Base-by-base conservation (phyloP, 345 rosid species). In the Noccaea bulbosa region DNA sequence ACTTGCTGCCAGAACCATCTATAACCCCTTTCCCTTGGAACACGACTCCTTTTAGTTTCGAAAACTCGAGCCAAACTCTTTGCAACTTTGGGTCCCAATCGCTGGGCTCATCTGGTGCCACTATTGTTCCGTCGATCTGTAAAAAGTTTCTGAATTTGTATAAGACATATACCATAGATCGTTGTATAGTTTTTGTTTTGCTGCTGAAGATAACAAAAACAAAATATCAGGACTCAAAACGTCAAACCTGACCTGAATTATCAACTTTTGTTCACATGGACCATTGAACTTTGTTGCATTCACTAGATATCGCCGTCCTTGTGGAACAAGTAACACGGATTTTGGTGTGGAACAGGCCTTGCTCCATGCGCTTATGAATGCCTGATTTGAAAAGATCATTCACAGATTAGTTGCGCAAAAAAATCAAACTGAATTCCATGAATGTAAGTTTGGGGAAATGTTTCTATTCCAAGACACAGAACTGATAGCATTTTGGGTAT, bases 1-100 rank as follows among this genome's bases (percentile, higher is more conserved):
- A 94, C 80, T 92, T 88, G 77, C 96, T 85, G 54, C 99, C 99
- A 9, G 98, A 94, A 24, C 97, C 99, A 76, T 94, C 96, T 76
- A 94, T 88, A 45, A 92, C 82, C 68, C 99, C 99, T 65, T 75
- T 75, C 30, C 98, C 98, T 78, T 87, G 96, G 81, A 94, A 92
- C 51, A 71, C 34, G 5, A 87, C 96, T 37, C 96, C 84, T 7
- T 83, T 76, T 55, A 94, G 88, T 68, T 83, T 88, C 33, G 87
- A 84, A 78, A 94, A 94, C 55, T 88, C 92, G 27, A 95, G 99
- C 99, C 99, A 95, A 55, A 72, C 12, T 62, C 88, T 82, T 35
- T 83, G 71, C 27, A 83, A 74, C 43, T 81, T 58, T 35, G 94
- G 96, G 72, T 95, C 90, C 99, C 99, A 95, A 58, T 78, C 74